These are phyloP conservation scores for Prinsepia uniflora DNA, from an alignment of 306 rosid genomes.

Conservation along the genomic window DNA sequence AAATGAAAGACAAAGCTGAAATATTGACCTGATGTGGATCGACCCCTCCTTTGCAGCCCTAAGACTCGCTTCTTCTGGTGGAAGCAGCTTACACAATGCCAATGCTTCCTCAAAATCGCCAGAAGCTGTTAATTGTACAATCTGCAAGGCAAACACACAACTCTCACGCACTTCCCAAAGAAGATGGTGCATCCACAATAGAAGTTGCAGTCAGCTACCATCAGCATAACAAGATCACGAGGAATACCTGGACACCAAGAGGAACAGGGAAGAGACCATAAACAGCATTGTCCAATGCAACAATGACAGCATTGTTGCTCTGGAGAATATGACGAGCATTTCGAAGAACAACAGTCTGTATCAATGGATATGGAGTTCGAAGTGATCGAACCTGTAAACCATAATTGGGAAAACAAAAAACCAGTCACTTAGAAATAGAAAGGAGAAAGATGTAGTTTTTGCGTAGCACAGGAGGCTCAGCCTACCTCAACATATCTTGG, in stretches of 20 bases:
- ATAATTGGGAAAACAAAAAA: constrained; percentile 11
- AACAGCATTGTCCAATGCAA: constrained; percentile 76
- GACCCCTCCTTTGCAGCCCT: constrained; percentile 96
- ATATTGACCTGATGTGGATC: constrained; percentile 76
- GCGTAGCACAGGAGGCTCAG: not conserved
- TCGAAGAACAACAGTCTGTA: constrained; percentile 86
- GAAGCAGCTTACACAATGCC: constrained; percentile 97
- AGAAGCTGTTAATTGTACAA: constrained; percentile 96
- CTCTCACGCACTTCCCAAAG: constrained; percentile 14
- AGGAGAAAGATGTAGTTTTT: not conserved
- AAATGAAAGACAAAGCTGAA: constrained; percentile 19
- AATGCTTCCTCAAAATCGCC: constrained; percentile 96
- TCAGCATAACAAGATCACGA: constrained; percentile 7
- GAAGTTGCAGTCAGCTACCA: not conserved
- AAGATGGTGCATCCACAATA: constrained; percentile 5
- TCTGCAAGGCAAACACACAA: constrained; percentile 46
- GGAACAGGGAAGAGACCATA: constrained; percentile 95
- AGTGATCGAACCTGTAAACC: constrained; percentile 80
- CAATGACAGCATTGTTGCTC: constrained; percentile 52
- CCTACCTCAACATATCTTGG: constrained; percentile 91
- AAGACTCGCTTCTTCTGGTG: constrained; percentile 92
- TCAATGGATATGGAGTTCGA: constrained; percentile 76
- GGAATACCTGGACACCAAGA: constrained; percentile 91
- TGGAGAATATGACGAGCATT: constrained; percentile 70
- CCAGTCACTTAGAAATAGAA: constrained; percentile 8